Conservation (phyloP, 768 basidiomycete species). For the Phlebiopsis gigantea region DNA sequence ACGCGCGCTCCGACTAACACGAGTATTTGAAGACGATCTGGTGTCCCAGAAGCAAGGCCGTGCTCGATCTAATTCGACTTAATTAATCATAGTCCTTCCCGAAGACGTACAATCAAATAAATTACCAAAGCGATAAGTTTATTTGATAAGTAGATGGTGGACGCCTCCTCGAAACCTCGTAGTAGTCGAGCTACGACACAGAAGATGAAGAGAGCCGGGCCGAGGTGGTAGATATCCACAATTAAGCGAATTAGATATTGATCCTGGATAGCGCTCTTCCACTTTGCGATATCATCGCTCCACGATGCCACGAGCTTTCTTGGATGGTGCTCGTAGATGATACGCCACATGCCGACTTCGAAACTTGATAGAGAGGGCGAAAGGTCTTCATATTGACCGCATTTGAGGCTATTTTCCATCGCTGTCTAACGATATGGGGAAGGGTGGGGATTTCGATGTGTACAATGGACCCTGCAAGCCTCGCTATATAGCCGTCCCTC, state of each 20-base stretch:
- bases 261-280: neutral
- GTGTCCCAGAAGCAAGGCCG: neutral
- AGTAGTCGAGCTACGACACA: neutral
- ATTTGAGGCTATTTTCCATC: no score
- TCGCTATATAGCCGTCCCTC: no score
- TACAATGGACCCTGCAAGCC: no score
- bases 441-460: no score
- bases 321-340: neutral
- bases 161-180: constrained; percentile 3
- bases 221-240: constrained; percentile 2
- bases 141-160: neutral
- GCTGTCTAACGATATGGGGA: no score
- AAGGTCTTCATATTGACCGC: neutral
- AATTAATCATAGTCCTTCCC: no score
- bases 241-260: neutral
- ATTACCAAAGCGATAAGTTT: neutral
- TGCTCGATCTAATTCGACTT: neutral
- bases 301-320: neutral
- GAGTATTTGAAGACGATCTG: neutral
- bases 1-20: neutral
- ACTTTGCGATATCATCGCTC: neutral
- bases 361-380: neutral
- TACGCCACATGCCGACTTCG: neutral
- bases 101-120: neutral
- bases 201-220: constrained; percentile 1